These are phyloP conservation scores for Marsdenia floribunda DNA, from an alignment of 257 asterid species.

Conservation along the genomic window DNA sequence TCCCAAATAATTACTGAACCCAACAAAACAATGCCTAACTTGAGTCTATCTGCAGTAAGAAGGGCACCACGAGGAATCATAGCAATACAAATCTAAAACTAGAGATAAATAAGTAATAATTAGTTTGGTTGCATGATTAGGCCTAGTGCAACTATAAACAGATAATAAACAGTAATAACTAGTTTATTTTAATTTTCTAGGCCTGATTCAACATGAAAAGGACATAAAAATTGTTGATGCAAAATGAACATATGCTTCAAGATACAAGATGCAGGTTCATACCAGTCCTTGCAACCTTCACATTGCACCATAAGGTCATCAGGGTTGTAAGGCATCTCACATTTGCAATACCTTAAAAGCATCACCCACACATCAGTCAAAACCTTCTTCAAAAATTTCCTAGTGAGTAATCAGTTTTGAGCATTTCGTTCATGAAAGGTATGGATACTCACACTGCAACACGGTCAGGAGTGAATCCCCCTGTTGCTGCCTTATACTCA, in stretches of 20 bases:
- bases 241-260: background rate
- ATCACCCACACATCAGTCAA: background rate
- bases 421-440: background rate
- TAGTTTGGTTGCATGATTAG: background rate
- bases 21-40: background rate
- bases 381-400: background rate
- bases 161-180: background rate
- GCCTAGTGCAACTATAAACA: background rate
- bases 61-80: background rate
- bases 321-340: conserved; percentile 87
- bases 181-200: background rate
- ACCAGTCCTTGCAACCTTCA: conserved; percentile 69
- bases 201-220: background rate
- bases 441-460: conserved; percentile 73
- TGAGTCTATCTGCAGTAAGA: background rate
- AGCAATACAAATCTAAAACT: background rate
- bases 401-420: background rate
- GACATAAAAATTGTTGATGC: background rate
- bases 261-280: conserved; percentile 11
- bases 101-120: background rate
- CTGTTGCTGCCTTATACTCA: conserved; percentile 87
- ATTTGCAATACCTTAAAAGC: conserved; percentile 64
- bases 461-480: conserved; percentile 87
- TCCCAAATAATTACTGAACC: background rate
- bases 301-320: conserved; percentile 93